A percentile compares a stretch with the other conserved stretches of the same genome.
These are phyloP conservation scores for Tylopilus rubrobrunneus DNA, from an alignment of 768 basidiomycete species.

Conservation along the genomic window DNA sequence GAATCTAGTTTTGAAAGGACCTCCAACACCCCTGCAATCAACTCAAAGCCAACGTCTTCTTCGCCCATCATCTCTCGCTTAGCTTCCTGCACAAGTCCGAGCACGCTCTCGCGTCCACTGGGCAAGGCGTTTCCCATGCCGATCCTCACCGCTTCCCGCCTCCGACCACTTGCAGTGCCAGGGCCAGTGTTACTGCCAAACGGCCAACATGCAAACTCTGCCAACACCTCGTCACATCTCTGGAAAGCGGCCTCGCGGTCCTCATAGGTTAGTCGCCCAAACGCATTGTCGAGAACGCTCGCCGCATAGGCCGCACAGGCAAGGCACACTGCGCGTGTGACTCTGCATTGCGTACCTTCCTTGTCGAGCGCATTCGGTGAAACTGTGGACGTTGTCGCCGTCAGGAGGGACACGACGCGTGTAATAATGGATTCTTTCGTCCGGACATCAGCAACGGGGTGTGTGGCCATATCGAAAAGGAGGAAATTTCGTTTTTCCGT, in stretches of 20 bases:
- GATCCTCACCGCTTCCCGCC: conserved; percentile 44
- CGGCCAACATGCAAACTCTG: conserved; percentile 90
- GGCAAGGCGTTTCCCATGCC: conserved; percentile 51
- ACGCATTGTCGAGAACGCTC: conserved; percentile 92
- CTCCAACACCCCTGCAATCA: conserved; percentile 89
- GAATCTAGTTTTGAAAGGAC: conserved; percentile 92
- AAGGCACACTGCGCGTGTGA: conserved; percentile 75
- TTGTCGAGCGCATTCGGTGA: conserved; percentile 71
- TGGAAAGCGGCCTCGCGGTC: conserved; percentile 91
- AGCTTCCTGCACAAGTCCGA: conserved; percentile 72
- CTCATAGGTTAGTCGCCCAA: conserved; percentile 85
- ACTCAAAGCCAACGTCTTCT: conserved; percentile 85
- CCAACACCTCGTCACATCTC: conserved; percentile 90
- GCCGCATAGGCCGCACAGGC: conserved; percentile 93
- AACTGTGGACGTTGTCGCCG: conserved; percentile 76
- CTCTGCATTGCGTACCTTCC: conserved; percentile 78
- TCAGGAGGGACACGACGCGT: conserved; percentile 74
- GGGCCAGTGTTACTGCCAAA: conserved; percentile 49
- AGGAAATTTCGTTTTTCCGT: conserved; percentile 99
- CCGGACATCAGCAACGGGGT: conserved; percentile 91
- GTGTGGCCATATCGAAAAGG: conserved; percentile 99
- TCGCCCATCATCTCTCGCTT: conserved; percentile 67
- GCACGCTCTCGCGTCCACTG: conserved; percentile 60
- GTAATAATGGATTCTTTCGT: conserved; percentile 82
- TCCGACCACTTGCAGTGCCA: conserved; percentile 34